A percentile compares a stretch with the other conserved stretches of the same genome.
phyloP scores from a whole-genome alignment of 2,329 filamentous ascomycete species.

The Fusarium drepaniforme region DNA sequence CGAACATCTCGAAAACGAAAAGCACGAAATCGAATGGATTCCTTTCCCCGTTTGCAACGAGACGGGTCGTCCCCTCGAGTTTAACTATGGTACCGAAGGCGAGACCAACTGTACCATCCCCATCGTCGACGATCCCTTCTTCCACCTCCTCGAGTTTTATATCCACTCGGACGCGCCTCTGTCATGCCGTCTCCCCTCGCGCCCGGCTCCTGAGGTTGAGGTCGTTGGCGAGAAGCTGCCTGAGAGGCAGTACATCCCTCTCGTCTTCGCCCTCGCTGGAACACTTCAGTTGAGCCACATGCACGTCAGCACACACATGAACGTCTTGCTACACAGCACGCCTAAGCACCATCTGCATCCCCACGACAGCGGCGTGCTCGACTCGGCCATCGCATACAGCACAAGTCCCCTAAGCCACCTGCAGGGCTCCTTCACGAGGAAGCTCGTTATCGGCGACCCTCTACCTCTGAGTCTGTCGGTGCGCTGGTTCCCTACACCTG shows the following conservation, averaged over 20 bases:
- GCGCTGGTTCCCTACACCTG: conserved; percentile 85
- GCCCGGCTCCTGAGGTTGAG: conserved; percentile 71
- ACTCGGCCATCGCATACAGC: conserved; percentile 89
- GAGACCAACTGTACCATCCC: conserved; percentile 89
- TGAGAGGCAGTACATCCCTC: conserved; percentile 77
- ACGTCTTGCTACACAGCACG: conserved; percentile 83
- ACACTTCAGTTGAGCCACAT: conserved; percentile 90
- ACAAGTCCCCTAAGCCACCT: conserved; percentile 77
- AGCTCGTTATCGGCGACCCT: conserved; percentile 88
- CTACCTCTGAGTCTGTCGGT: conserved; percentile 84
- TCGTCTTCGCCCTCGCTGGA: conserved; percentile 90
- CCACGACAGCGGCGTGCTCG: conserved; percentile 82
- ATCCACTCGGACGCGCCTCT: conserved; percentile 96
- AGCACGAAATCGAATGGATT: conserved; percentile 89
- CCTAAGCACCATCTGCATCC: conserved; percentile 72
- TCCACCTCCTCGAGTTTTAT: conserved; percentile 95
- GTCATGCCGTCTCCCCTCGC: conserved; percentile 87
- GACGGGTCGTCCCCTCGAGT: conserved; percentile 83
- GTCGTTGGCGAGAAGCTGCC: conserved; percentile 64
- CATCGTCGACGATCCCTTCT: conserved; percentile 82
- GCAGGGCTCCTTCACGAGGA: conserved; percentile 65
- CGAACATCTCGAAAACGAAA: conserved; percentile 86
- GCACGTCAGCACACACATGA: conserved; percentile 90
- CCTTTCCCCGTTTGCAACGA: conserved; percentile 94
- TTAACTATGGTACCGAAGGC: conserved; percentile 85